These are phyloP conservation scores for Ceratocystis diversiconidia DNA, from an alignment of 2,329 filamentous ascomycete genomes.

Conservation along the genomic window DNA sequence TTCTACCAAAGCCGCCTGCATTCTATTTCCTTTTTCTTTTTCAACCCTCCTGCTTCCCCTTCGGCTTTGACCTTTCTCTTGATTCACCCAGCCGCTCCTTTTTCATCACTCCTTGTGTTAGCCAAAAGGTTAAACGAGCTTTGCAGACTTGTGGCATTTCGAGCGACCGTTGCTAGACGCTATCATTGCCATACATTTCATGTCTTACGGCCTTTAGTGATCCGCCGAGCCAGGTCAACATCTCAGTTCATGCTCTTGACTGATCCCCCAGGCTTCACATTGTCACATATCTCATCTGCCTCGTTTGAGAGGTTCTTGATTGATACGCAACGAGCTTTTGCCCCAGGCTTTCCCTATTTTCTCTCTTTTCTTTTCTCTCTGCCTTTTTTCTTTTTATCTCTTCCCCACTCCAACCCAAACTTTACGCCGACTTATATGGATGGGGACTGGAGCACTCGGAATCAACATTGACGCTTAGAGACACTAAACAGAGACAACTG, in stretches of 20 bases:
- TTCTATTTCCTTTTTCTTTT: not conserved
- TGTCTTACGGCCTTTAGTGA: no score
- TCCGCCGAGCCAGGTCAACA: no score
- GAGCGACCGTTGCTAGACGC: not conserved
- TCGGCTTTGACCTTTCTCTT: not conserved
- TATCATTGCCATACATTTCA: no score
- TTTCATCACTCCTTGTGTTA: not conserved
- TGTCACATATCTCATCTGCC: not conserved
- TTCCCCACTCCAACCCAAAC: not conserved
- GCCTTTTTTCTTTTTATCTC: not conserved
- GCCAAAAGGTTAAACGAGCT: not conserved
- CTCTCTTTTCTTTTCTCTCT: not conserved
- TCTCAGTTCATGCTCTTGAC: not conserved
- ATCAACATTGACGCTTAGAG: no score
- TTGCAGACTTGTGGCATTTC: not conserved
- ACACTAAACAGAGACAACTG: no score
- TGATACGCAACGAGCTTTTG: not conserved
- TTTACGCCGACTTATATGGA: not conserved
- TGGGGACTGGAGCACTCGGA: not conserved
- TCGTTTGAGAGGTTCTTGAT: not conserved
- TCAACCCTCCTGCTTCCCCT: not conserved
- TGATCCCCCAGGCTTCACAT: not conserved
- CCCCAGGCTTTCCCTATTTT: not conserved
- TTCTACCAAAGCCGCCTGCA: not conserved
- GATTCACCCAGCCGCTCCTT: not conserved